Conservation (phyloP, 345 rosid genomes). For the Boechera retrofracta region DNA sequence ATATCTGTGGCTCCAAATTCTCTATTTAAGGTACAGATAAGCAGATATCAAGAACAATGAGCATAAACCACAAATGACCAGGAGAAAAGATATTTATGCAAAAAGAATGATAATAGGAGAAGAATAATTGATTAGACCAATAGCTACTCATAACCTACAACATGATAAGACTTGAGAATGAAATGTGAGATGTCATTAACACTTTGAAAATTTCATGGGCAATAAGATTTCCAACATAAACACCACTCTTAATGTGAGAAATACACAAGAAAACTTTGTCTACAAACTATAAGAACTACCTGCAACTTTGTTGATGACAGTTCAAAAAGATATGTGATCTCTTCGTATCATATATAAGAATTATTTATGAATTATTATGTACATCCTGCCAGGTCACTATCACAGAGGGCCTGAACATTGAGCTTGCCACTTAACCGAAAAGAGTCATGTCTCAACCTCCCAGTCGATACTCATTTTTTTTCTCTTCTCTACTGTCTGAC, state of each 20-base stretch:
- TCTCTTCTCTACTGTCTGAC: no score
- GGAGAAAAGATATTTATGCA: background rate
- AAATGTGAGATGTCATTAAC: background rate
- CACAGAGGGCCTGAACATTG: no score
- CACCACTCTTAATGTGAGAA: background rate
- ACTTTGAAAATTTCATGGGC: background rate
- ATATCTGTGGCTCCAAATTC: conserved; percentile 10
- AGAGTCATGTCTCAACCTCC: no score
- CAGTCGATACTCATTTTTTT: no score
- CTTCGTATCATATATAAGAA: no score
- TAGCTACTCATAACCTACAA: background rate
- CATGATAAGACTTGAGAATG: conserved; percentile 24
- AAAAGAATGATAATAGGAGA: background rate
- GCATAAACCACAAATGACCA: background rate
- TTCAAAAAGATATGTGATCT: background rate
- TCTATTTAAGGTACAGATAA: conserved; percentile 1
- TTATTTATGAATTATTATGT: no score
- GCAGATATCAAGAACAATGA: background rate
- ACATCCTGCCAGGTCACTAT: no score
- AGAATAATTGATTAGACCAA: background rate
- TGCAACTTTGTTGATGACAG: background rate
- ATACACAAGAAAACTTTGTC: background rate
- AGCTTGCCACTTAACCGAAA: no score
- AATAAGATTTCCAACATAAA: background rate
- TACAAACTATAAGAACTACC: background rate